Conservation (phyloP, 2,329 filamentous ascomycete species). For the Stachybotrys elegans region DNA sequence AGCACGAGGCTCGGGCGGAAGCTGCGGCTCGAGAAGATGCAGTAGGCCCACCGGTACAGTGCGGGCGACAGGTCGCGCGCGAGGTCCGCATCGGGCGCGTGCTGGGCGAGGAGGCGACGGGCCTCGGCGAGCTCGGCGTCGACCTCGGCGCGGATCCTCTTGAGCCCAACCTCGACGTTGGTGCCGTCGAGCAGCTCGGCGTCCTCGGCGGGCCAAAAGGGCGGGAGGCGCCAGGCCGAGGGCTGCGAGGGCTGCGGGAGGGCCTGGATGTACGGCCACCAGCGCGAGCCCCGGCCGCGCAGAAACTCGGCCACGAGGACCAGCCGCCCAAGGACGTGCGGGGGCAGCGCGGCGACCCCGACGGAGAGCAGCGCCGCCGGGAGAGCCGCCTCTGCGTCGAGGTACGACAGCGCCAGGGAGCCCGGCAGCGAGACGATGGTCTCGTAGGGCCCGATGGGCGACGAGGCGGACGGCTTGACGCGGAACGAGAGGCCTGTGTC, state of each 20-base stretch:
- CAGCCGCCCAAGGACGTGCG: slow-evolving; percentile 61
- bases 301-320: slow-evolving; percentile 66
- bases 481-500: slow-evolving; percentile 51
- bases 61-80: slow-evolving; percentile 33
- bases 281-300: slow-evolving; percentile 52
- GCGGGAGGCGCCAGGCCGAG: slow-evolving; percentile 48
- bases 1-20: slow-evolving; percentile 58
- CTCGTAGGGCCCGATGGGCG: slow-evolving; percentile 28
- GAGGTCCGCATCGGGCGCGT: slow-evolving; percentile 19
- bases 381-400: slow-evolving; percentile 45
- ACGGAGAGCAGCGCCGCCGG: slow-evolving; percentile 35
- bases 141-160: slow-evolving; percentile 41
- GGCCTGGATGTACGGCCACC: slow-evolving; percentile 62
- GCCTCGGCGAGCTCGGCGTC: slow-evolving; percentile 41
- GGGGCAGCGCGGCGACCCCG: slow-evolving; percentile 46
- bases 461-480: slow-evolving; percentile 29
- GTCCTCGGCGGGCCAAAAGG: slow-evolving; percentile 61
- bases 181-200: slow-evolving; percentile 51
- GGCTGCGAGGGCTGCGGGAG: slow-evolving; percentile 57
- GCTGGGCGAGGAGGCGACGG: slow-evolving; percentile 26
- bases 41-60: slow-evolving; percentile 61
- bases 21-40: slow-evolving; percentile 60
- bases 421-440: slow-evolving; percentile 48
- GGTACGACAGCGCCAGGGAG: slow-evolving; percentile 51
- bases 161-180: slow-evolving; percentile 43